Evolutionary conservation across 1,139 yeast genomes (phyloP), one percentile per base, ranked within the genome.

Genomic region (Yarrowia galli): DNA sequence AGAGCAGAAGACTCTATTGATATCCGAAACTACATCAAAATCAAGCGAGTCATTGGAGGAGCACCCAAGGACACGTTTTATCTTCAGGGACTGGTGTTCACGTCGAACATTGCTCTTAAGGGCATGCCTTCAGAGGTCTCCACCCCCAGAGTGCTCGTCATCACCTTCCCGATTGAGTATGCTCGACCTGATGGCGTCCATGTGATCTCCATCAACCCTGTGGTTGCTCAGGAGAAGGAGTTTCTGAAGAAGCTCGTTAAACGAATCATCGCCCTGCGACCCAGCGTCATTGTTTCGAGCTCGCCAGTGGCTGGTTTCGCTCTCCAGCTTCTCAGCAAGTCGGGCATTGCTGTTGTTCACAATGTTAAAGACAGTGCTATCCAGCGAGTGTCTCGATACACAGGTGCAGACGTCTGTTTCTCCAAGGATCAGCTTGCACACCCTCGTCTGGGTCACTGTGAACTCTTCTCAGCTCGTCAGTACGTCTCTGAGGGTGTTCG

Each of bases 91-190:
- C 79, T 92, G 8, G 89, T 91, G 15, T 92, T 93, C 77, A 90
- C 98, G 0, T 92, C 93, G 72, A 86, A 89, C 40, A 81, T 93
- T 49, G 97, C 97, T n/a, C 81, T 91, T 54, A 91, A 89, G 74
- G 78, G 84, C 2, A 96, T 96, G 99, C 85, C 92, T 0, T 78
- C 86, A 5, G 75, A 76, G 13, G 82, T 96, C 9, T 74, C 76
- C 0, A 83, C 85, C 65, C 98, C 99, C 0, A 84, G 88, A 69
- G 89, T 96, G 56, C 87, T 96, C 68, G 81, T 96, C 40, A 83
- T 96, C 13, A 89, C 92, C 83, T 95, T 96, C 73, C 97, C 98
- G 0, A 81, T 96, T 35, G 98, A 93, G 75, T 95, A 92, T 73
- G 83, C 88, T 71, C 87, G 89, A 70, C 86, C 86, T 68, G 95